Evolutionary conservation across 306 rosid genomes (phyloP), one percentile per base, ranked within the genome.

Genomic region (Gastrolobium bilobum): DNA sequence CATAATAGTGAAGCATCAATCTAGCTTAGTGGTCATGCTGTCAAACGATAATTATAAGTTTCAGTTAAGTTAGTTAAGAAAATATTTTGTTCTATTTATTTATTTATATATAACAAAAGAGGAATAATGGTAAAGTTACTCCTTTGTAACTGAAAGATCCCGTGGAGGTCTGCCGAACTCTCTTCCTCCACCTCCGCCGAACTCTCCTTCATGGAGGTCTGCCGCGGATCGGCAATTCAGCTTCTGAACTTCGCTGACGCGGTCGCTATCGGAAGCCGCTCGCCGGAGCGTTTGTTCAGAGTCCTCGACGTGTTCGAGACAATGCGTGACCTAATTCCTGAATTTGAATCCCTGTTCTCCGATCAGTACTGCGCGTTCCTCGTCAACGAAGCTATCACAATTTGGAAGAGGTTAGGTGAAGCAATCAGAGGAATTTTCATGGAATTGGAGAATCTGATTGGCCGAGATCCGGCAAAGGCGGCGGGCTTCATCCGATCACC

Each of bases 361-460:
- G 90, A 90, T 66, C 92, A 87, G 73, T 88, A 88, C 75, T 82
- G 91, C 7, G 13, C 71, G 84, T 76, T 79, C 10, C 87, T 91
- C 61, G 73, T 91, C 59, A 92, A 84, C 7, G 94, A 92, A 80
- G 94, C 91, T 0, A 60, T 87, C 42, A 81, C 89, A 10, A 87
- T 90, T 65, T 88, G 91, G 92, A 92, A 92, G 68, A 84, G 94
- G 56, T 71, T 90, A n/a, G 94, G 97, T 7, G 94, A 90, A 76
- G 84, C 94, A 0, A 87, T 88, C 6, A 82, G 88, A 35, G 94
- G 92, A 6, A 90, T 88, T 77, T 90, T 92, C 68, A 73, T 81
- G 84, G 97, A 92, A 64, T 71, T 92, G 46, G 94, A 88, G 77
- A 88, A 90, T 81, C 72, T 88, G 74, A 92, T 92, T 72, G 84